Percentiles rank a stretch among this genome's conserved stretches.
phyloP scores from a whole-genome alignment of 1,284 basidiomycete species.

The Ceratobasidium sp. region DNA sequence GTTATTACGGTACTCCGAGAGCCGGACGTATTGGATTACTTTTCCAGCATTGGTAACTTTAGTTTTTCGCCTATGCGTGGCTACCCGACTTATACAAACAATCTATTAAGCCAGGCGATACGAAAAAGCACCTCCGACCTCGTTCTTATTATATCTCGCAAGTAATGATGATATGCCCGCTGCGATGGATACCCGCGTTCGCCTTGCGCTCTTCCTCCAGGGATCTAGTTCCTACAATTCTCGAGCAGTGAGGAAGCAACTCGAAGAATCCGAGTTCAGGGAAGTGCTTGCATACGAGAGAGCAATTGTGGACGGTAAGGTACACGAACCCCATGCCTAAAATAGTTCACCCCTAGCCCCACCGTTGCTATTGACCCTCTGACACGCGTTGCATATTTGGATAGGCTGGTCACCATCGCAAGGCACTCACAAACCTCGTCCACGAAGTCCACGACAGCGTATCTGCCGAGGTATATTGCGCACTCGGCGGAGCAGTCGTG shows the following conservation, averaged over 20 bases:
- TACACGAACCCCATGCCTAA: conserved; percentile 52
- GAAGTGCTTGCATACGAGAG: conserved; percentile 72
- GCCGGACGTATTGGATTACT: conserved; percentile 22
- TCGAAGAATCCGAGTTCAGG: conserved; percentile 61
- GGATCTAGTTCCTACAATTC: conserved; percentile 76
- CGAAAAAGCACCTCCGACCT: conserved; percentile 48
- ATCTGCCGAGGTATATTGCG: conserved; percentile 85
- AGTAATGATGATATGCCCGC: conserved; percentile 65
- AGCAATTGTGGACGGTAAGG: conserved; percentile 85
- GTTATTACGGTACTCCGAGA: conserved; percentile 60
- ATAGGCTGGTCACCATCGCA: conserved; percentile 72
- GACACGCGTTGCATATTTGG: conserved; percentile 20
- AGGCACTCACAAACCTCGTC: conserved; percentile 75
- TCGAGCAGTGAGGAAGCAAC: conserved; percentile 59
- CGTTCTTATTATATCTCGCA: conserved; percentile 71
- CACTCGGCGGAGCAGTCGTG: conserved; percentile 76
- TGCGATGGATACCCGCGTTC: conserved; percentile 77
- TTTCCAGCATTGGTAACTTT: conserved; percentile 16
- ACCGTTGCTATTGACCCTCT: not conserved
- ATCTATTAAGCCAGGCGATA: conserved; percentile 52
- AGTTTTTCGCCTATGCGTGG: not conserved
- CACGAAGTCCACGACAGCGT: conserved; percentile 75
- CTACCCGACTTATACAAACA: conserved; percentile 6
- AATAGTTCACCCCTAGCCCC: not conserved
- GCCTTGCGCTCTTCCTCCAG: conserved; percentile 80